Base-by-base conservation (phyloP, 2,329 filamentous ascomycete genomes). In the Microdochium paspali region DNA sequence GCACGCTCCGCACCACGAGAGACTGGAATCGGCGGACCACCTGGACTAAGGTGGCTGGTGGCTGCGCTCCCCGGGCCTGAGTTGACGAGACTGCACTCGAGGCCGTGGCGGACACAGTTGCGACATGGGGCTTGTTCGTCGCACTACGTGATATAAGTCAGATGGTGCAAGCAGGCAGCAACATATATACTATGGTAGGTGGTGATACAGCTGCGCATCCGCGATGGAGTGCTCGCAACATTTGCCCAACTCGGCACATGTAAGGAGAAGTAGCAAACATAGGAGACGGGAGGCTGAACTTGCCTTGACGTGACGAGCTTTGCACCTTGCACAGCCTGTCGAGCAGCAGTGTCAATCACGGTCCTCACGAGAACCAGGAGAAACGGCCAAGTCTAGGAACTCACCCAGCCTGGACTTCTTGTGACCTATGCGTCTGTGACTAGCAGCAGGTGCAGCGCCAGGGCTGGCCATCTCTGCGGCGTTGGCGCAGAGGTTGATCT, bases 341-440 rank as follows among this genome's bases (percentile, higher is more conserved):
- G n/a, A n/a, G n/a, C n/a, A n/a, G n/a, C n/a, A n/a, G n/a, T n/a
- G n/a, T n/a, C n/a, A n/a, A n/a, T n/a, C n/a, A n/a, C n/a, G n/a
- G n/a, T n/a, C n/a, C n/a, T n/a, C n/a, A n/a, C n/a, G n/a, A n/a
- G n/a, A n/a, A n/a, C n/a, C n/a, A n/a, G n/a, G n/a, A n/a, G n/a
- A n/a, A n/a, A n/a, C n/a, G n/a, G n/a, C n/a, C n/a, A n/a, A n/a
- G n/a, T n/a, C n/a, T n/a, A n/a, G n/a, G n/a, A n/a, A n/a, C n/a
- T n/a, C n/a, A n/a, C n/a, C 46, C 15, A 43, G 26, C 25, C 46
- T 32, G 21, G 46, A 47, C 25, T 47, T 47, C 39, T 40, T 47
- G 25, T 47, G 46, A n/a, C 45, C 45, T 3, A 47, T 24, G 20
- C 45, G 45, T 5, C 35, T n/a, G 12, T 40, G 35, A 18, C 31